Evolutionary conservation across 2,329 filamentous ascomycete genomes (phyloP), one percentile per base, ranked within the genome.

Genomic region (Bimuria novae-zelandiae): DNA sequence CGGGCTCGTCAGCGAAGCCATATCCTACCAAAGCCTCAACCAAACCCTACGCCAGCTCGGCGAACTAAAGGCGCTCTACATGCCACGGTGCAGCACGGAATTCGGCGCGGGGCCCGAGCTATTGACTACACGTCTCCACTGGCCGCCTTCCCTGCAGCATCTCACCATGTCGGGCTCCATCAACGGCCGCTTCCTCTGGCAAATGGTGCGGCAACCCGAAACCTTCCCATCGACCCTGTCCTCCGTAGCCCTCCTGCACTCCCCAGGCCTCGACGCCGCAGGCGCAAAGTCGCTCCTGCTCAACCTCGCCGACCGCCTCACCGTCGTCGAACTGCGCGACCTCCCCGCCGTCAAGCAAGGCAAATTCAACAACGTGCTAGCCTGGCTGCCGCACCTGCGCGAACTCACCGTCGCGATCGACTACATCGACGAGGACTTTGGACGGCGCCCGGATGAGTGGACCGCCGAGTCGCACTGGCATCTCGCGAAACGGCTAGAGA

Each of bases 1-100:
- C 6, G 78, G 76, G 4, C 75, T 83, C 3, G 79, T 85, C 6
- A 75, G 71, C 11, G 81, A 83, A 51, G 70, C 75, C 1, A 78
- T 85, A 25, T 70, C 71, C 5, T 77, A 84, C 55, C 65, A 74
- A 21, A 70, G 73, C 3, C 72, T 87, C 12, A 79, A 82, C 56
- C 78, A 78, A 42, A 77, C 81, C 0, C 66, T 84, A 6, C 72
- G 72, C n/a, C 68, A 75, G 23, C 74, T 86, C 17, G 32, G 62
- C 2, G 68, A 72, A 7, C 72, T 86, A 5, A 64, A 64, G 5
- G 68, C 70, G 2, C 72, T 86, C 7, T 74, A 72, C 42, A 73
- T 83, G 14, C 80, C 80, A 1, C 69, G 73, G 12, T 66, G 71
- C 65, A 56, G 68, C 59, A 56, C 70, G 55, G 52, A 64, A 58